These are phyloP conservation scores for Pythium biforme DNA, from an alignment of 352 stramenopile genomes.

Conservation along the genomic window DNA sequence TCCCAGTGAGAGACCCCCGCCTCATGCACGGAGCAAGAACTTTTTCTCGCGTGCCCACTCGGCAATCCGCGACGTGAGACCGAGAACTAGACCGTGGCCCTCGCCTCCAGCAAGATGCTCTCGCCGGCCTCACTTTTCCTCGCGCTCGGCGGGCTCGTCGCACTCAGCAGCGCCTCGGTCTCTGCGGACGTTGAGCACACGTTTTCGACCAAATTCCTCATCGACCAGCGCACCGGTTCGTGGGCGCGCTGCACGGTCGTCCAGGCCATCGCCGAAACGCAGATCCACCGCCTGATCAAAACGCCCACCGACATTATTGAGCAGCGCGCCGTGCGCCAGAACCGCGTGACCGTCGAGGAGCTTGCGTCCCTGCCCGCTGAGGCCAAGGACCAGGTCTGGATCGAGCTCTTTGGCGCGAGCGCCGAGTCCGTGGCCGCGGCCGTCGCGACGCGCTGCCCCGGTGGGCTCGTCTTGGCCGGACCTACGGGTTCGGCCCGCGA, in stretches of 20 bases:
- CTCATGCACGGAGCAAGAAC: neutral
- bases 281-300: constrained; percentile 18
- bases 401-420: constrained; percentile 20
- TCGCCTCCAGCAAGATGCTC: neutral
- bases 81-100: too few species aligned
- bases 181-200: constrained; percentile 2
- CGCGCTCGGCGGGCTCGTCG: constrained; percentile 5
- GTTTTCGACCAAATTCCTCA: constrained; percentile 10
- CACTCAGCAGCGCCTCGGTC: neutral
- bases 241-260: constrained; percentile 22
- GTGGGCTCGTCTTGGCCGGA: constrained; percentile 3
- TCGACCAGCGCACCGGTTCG: constrained; percentile 5
- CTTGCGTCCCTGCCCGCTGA: neutral
- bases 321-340: constrained; percentile 14
- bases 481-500: neutral
- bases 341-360: constrained; percentile 11
- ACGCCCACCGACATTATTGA: constrained; percentile 15
- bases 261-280: constrained; percentile 12
- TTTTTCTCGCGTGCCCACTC: neutral
- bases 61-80: constrained; percentile 4
- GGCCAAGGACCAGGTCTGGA: constrained; percentile 4
- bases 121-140: constrained; percentile 9
- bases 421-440: constrained; percentile 2
- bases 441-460: constrained; percentile 16
- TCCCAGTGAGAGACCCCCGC: neutral